Conservation (phyloP, 345 rosid genomes). For the Sisymbrium irio region DNA sequence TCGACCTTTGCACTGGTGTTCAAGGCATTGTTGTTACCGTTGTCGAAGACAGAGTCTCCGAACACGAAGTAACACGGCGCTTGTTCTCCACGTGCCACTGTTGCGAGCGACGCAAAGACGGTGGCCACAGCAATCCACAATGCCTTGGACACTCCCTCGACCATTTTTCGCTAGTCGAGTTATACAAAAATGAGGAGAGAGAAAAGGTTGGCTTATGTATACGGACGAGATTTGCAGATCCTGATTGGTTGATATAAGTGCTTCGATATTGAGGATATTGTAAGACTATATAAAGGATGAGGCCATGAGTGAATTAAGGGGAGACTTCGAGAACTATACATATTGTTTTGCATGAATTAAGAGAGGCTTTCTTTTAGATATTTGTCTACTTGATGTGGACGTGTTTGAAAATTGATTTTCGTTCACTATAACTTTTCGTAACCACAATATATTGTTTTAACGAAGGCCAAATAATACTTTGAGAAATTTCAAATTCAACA, state of each 20-base stretch:
- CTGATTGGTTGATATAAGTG: background rate
- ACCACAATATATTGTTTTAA: background rate
- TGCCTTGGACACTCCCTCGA: constrained; percentile 16
- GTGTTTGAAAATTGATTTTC: background rate
- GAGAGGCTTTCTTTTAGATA: background rate
- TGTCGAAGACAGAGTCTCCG: constrained; percentile 62
- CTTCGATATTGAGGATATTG: background rate
- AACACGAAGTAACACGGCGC: constrained; percentile 60
- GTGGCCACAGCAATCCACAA: constrained; percentile 23
- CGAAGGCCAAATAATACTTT: background rate
- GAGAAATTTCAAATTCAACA: background rate
- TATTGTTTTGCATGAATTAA: constrained; percentile 24
- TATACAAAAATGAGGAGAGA: background rate
- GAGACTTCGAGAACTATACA: constrained; percentile 17
- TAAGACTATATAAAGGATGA: constrained; percentile 18
- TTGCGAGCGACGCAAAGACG: background rate
- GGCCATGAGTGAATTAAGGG: constrained; percentile 7
- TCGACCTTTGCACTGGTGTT: constrained; percentile 48
- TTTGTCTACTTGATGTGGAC: constrained; percentile 16
- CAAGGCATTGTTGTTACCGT: constrained; percentile 59
- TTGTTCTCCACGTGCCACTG: constrained; percentile 25
- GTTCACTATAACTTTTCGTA: background rate
- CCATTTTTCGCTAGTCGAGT: constrained; percentile 12
- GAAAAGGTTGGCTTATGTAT: constrained; percentile 1
- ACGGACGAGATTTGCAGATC: background rate